phyloP scores from a whole-genome alignment of 2,329 filamentous ascomycete species.

The Diaporthe destruens region DNA sequence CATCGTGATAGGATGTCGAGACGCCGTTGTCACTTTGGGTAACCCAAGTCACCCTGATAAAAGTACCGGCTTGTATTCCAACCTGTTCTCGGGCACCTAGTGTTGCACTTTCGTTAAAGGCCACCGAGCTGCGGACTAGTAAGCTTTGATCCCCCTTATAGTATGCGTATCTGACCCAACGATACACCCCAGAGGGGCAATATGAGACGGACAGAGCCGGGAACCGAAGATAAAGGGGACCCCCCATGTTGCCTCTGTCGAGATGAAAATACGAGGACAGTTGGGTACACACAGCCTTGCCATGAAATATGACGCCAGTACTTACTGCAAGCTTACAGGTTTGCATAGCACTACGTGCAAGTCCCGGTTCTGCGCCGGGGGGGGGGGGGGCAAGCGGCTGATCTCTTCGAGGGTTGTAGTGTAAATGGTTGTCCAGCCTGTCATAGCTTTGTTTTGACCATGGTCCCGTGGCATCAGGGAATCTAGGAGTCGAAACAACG shows the following conservation, averaged over 20 bases:
- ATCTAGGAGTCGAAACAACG: neutral
- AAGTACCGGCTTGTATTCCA: slow-evolving; percentile 6
- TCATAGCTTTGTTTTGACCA: neutral
- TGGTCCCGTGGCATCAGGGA: neutral
- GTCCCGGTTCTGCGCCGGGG: neutral
- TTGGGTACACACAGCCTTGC: slow-evolving; percentile 28
- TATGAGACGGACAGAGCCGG: neutral
- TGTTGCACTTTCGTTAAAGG: slow-evolving; percentile 15
- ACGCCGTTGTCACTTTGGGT: slow-evolving; percentile 12
- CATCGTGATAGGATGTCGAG: slow-evolving; percentile 23
- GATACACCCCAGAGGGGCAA: neutral
- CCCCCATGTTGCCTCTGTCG: neutral
- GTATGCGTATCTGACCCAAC: slow-evolving; percentile 1
- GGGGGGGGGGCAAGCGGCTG: neutral
- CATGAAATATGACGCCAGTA: slow-evolving; percentile 16
- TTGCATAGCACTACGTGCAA: slow-evolving; percentile 22
- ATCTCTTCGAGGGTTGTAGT: neutral
- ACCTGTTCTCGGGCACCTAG: neutral
- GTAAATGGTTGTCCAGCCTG: neutral
- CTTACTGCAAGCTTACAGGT: slow-evolving; percentile 25
- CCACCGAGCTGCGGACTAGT: slow-evolving; percentile 13
- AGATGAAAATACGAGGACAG: slow-evolving; percentile 5
- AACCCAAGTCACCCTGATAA: neutral
- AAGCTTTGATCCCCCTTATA: neutral
- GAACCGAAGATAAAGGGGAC: neutral